These are phyloP conservation scores for Melocanna baccifera DNA, from an alignment of 176 grass and related monocot genomes.

Conservation along the genomic window DNA sequence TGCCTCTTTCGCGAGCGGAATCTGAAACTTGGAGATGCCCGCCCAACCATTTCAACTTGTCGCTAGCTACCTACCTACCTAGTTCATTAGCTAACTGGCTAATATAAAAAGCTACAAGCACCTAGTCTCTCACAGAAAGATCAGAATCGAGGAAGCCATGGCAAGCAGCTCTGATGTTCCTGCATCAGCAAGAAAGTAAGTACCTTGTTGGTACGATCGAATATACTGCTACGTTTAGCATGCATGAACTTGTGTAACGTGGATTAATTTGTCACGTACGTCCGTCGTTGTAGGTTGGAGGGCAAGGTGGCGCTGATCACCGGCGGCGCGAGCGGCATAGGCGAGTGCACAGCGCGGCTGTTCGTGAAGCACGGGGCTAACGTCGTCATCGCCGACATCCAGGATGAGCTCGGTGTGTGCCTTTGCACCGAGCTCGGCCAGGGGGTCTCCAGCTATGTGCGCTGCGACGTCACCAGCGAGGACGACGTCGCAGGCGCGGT, in stretches of 20 bases:
- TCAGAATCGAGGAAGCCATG: background rate
- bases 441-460: slow-evolving; percentile 34
- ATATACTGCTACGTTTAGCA: background rate
- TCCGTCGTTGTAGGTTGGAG: slow-evolving; percentile 29
- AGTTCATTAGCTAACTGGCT: background rate
- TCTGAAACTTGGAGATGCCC: background rate
- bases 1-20: background rate
- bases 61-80: background rate
- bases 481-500: slow-evolving; percentile 40
- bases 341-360: slow-evolving; percentile 49
- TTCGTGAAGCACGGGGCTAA: slow-evolving; percentile 47
- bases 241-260: background rate
- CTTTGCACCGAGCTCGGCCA: slow-evolving; percentile 36
- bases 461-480: slow-evolving; percentile 43
- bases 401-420: slow-evolving; percentile 24
- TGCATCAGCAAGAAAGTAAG: slow-evolving; percentile 34
- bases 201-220: too few relatives aligned
- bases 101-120: background rate
- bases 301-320: slow-evolving; percentile 65
- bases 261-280: background rate
- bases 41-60: background rate
- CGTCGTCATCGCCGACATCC: slow-evolving; percentile 50
- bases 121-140: background rate
- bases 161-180: slow-evolving; percentile 20
- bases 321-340: slow-evolving; percentile 57